These are phyloP conservation scores for Cyclotella atomus DNA, from an alignment of 108 stramenopile genomes.

Conservation along the genomic window DNA sequence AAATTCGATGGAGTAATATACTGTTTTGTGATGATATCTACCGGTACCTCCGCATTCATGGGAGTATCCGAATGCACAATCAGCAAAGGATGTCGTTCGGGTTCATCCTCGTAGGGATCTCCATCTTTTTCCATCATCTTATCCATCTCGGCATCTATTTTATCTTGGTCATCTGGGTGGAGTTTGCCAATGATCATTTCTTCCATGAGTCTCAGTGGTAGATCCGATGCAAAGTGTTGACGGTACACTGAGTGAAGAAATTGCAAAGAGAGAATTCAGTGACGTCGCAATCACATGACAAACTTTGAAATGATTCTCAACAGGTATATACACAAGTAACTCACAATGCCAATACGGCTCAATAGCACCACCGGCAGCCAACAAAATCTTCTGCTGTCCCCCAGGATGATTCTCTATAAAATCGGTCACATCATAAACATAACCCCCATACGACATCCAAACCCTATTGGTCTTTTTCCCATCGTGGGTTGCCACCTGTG, in stretches of 20 bases:
- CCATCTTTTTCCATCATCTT: conserved; percentile 49
- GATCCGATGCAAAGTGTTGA: conserved; percentile 86
- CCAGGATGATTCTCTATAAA: conserved; percentile 91
- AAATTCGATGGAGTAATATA: conserved; percentile 75
- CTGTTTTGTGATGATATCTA: conserved; percentile 54
- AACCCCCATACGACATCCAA: conserved; percentile 90
- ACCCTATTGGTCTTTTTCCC: conserved; percentile 22
- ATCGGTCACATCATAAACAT: conserved; percentile 96
- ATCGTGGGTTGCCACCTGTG: conserved; percentile 1
- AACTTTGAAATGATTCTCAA: neutral
- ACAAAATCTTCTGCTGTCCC: conserved; percentile 89
- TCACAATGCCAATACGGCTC: conserved; percentile 51
- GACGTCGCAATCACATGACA: neutral
- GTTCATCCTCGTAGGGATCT: conserved; percentile 83
- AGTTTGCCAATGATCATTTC: conserved; percentile 81
- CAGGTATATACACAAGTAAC: conserved; percentile 7
- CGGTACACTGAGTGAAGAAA: conserved; percentile 62
- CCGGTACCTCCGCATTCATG: conserved; percentile 87
- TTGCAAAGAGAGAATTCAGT: neutral
- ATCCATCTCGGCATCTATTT: conserved; percentile 78
- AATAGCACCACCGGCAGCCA: conserved; percentile 77
- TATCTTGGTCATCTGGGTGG: conserved; percentile 68
- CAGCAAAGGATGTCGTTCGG: conserved; percentile 59
- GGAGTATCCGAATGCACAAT: conserved; percentile 79
- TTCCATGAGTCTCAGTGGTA: conserved; percentile 80